Base-by-base conservation (phyloP, 805 yeast genomes). In the Kodamaea neixiangensis region DNA sequence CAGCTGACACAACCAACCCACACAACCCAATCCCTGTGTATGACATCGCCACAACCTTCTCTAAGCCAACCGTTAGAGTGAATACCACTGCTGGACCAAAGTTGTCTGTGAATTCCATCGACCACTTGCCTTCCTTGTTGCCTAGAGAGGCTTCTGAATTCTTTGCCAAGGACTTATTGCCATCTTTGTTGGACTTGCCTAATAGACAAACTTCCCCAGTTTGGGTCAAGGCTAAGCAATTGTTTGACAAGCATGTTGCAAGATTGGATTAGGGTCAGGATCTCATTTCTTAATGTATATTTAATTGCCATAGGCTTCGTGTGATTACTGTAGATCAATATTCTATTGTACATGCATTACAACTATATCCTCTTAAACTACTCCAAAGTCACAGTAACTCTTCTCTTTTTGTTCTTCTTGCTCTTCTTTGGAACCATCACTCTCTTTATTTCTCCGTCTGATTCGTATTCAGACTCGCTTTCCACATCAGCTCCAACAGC, bases 1-100 rank as follows among this genome's bases (percentile, higher is more conserved):
- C 97, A 47, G 99, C 99, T 50, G 99, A 94, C 74, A 94, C 98
- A 44, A 94, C 99, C 49, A 94, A 94, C 72, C 97, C 97, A 54
- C 93, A 91, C 78, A 94, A 94, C 76, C 99, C 99, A 51, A 82
- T 94, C 53, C 99, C 99, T 54, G 93, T 94, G 49, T 96, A 94
- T 72, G 76, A 83, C 19, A 78, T 89, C 58, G 96, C 97, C 51
- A 93, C 99, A 22, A 91, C 86, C 5, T 94, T 94, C 77, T 81
- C 82, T 58, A 82, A 89, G 61, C 99, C 99, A 57, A 92, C 97
- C 2, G 97, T 89, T 43, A 69, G 72, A 6, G 99, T 93, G 38
- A 82, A 85, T 54, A 85, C 94, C 35, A 77, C 86, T 21, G 76
- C 71, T 31, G 97, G 97, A 51, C 96, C 97, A 56, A 86, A 86